These are phyloP conservation scores for Ophiorrhiza pumila DNA, from an alignment of 257 asterid species.

Conservation along the genomic window DNA sequence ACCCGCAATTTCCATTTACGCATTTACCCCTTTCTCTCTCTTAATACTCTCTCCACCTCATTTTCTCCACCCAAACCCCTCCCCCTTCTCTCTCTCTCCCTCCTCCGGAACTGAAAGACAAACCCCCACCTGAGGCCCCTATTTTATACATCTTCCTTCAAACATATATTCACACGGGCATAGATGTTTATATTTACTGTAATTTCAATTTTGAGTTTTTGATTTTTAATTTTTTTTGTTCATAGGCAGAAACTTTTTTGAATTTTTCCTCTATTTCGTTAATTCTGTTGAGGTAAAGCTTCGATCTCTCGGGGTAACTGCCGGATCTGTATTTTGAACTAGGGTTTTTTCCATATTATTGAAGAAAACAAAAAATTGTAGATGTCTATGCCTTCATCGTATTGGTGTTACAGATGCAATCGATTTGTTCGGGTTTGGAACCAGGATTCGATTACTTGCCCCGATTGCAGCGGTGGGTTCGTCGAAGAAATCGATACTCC, in stretches of 20 bases:
- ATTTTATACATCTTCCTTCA: not conserved
- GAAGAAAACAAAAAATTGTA: not conserved
- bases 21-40: not conserved
- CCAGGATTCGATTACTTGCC: conserved; percentile 12
- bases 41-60: not conserved
- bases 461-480: conserved; percentile 19
- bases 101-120: not conserved
- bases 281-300: conserved; percentile 1
- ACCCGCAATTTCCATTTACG: not conserved
- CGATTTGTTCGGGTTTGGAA: conserved; percentile 16
- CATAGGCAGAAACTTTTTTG: too few species aligned
- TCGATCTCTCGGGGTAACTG: not conserved
- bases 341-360: not conserved
- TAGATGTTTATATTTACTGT: not conserved
- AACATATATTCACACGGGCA: not conserved
- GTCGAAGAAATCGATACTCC: conserved; percentile 18
- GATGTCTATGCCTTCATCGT: conserved; percentile 18
- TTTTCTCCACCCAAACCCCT: conserved; percentile 9
- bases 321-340: conserved; percentile 8
- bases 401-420: conserved; percentile 25
- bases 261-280: not conserved
- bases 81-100: not conserved
- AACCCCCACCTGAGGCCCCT: not conserved
- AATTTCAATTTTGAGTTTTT: too few species aligned
- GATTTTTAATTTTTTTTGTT: too few species aligned